phyloP scores from a whole-genome alignment of 31 red algal genomes.

The Asparagopsis taxiformis region DNA sequence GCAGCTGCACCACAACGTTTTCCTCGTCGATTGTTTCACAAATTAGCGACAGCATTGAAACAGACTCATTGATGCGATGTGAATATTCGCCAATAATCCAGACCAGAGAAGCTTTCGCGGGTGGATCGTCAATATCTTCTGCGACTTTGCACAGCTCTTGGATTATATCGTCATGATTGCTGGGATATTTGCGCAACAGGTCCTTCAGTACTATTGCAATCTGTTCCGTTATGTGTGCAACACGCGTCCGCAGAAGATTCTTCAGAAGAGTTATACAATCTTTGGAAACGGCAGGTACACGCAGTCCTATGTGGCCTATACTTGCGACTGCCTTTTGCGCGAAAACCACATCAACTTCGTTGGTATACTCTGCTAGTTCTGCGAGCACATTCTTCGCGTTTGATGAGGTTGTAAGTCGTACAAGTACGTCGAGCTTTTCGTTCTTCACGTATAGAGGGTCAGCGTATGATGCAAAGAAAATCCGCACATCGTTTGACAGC shows the following conservation, averaged over 20 bases:
- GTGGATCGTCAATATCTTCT: slow-evolving; percentile 53
- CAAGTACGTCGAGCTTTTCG: slow-evolving; percentile 82
- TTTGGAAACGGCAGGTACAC: slow-evolving; percentile 25
- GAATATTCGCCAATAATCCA: slow-evolving; percentile 94
- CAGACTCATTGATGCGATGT: slow-evolving; percentile 21
- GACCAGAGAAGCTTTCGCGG: slow-evolving; percentile 63
- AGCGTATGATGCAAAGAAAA: slow-evolving; percentile 77
- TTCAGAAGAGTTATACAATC: slow-evolving; percentile 43
- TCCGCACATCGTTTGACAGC: slow-evolving; percentile 51
- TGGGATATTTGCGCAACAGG: slow-evolving; percentile 65
- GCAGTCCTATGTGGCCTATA: slow-evolving; percentile 60
- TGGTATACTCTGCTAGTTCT: slow-evolving; percentile 76
- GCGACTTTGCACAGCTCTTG: slow-evolving; percentile 37
- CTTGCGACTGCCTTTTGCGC: slow-evolving; percentile 44
- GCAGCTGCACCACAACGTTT: slow-evolving; percentile 60
- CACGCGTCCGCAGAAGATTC: slow-evolving; percentile 24
- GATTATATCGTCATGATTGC: slow-evolving; percentile 37
- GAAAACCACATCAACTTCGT: slow-evolving; percentile 83
- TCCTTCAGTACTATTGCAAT: slow-evolving; percentile 63
- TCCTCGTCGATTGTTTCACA: slow-evolving; percentile 64
- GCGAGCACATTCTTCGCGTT: slow-evolving; percentile 51
- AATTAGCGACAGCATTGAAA: slow-evolving; percentile 52
- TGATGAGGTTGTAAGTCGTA: slow-evolving; percentile 31
- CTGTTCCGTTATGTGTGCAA: slow-evolving; percentile 57
- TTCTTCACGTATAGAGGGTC: slow-evolving; percentile 91